A percentile compares a stretch with the other conserved stretches of the same genome.
Evolutionary conservation across 768 basidiomycete species (phyloP).

Genomic region (Punctularia strigosozonata): DNA sequence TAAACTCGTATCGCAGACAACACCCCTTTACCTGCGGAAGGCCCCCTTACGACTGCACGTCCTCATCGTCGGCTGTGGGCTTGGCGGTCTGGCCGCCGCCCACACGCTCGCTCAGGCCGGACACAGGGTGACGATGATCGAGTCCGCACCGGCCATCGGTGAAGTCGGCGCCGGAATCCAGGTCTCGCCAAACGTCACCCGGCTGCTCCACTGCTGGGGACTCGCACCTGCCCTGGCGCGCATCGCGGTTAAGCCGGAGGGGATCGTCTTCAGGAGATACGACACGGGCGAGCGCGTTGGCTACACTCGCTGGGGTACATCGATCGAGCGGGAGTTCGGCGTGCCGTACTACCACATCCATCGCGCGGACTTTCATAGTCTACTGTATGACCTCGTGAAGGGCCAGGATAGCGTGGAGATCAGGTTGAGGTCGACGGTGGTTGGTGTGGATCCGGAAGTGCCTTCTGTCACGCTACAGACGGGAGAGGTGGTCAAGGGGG

Average conservation of each 20-base stretch:
- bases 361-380: slow-evolving; percentile 29
- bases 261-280: slow-evolving; percentile 26
- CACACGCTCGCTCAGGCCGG: slow-evolving; percentile 26
- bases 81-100: slow-evolving; percentile 29
- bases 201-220: slow-evolving; percentile 27
- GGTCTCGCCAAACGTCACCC: slow-evolving; percentile 27
- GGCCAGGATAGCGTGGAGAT: slow-evolving; percentile 10
- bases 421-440: not conserved
- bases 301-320: slow-evolving; percentile 22
- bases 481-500: slow-evolving; percentile 11
- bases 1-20: too few species aligned
- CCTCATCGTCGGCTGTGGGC: slow-evolving; percentile 28
- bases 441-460: not conserved
- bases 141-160: slow-evolving; percentile 24
- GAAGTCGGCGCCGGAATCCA: slow-evolving; percentile 33
- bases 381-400: slow-evolving; percentile 22
- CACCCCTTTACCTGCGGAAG: slow-evolving; percentile 17
- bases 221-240: slow-evolving; percentile 18
- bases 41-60: slow-evolving; percentile 23
- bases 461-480: slow-evolving; percentile 8
- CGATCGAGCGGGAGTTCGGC: slow-evolving; percentile 19
- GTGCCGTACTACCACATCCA: slow-evolving; percentile 31
- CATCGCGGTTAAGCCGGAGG: slow-evolving; percentile 24
- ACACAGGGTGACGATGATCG: slow-evolving; percentile 26
- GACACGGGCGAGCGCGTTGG: slow-evolving; percentile 24